phyloP scores from a whole-genome alignment of 129 eudicot genomes.

The Flaveria ramosissima region DNA sequence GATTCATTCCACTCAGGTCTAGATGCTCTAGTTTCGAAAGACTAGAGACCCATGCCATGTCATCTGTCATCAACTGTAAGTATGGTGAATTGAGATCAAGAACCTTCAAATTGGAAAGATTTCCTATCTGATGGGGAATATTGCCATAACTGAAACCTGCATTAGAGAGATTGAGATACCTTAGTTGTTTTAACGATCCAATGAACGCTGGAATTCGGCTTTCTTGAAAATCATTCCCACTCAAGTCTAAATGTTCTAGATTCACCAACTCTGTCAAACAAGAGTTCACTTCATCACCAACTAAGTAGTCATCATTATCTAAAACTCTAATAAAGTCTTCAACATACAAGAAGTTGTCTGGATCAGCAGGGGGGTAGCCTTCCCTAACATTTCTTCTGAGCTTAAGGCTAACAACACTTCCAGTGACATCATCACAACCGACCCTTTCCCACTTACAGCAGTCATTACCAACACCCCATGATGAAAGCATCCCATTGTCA shows the following conservation, averaged over 20 bases:
- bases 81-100: constrained; percentile 18
- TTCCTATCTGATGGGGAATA: constrained; percentile 34
- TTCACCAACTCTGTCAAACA: constrained; percentile 19
- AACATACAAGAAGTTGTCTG: background rate
- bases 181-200: constrained; percentile 26
- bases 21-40: constrained; percentile 9
- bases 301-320: background rate
- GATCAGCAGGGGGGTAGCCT: background rate
- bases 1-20: constrained; percentile 16
- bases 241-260: constrained; percentile 23
- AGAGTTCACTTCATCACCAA: background rate
- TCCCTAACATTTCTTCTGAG: background rate
- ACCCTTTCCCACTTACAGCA: constrained; percentile 35
- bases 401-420: constrained; percentile 11
- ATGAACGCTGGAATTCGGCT: constrained; percentile 19
- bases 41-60: constrained; percentile 15
- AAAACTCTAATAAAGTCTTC: background rate
- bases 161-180: constrained; percentile 30
- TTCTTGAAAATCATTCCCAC: constrained; percentile 12
- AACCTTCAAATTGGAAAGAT: constrained; percentile 33
- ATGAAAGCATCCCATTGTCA: background rate
- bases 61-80: background rate
- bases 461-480: constrained; percentile 41
- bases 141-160: constrained; percentile 13
- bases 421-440: constrained; percentile 17